Evolutionary conservation across 2,329 filamentous ascomycete species (phyloP).

Genomic region (Eutypa lata): DNA sequence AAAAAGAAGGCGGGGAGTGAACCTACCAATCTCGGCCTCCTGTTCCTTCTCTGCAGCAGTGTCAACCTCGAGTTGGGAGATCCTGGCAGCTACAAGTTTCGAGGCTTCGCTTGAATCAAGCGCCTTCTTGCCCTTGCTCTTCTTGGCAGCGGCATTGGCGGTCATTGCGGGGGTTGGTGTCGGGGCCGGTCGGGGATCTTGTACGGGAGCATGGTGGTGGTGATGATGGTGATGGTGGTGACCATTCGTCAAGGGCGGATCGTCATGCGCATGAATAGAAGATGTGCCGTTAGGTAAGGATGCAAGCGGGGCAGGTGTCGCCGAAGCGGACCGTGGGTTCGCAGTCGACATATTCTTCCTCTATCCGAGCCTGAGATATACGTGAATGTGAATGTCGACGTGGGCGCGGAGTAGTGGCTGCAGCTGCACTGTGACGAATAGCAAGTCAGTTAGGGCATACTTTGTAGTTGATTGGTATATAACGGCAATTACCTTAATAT

Average conservation of each 20-base stretch:
- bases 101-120: constrained; percentile 85
- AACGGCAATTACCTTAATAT: background rate
- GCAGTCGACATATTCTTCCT: constrained; percentile 32
- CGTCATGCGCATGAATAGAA: constrained; percentile 17
- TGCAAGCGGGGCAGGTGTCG: constrained; percentile 27
- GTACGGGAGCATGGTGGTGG: constrained; percentile 35
- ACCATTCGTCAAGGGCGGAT: constrained; percentile 29
- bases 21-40: constrained; percentile 89
- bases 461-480: no score
- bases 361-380: background rate
- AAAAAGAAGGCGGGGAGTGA: constrained; percentile 5
- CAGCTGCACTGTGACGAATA: background rate
- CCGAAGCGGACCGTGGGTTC: constrained; percentile 30
- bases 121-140: constrained; percentile 80
- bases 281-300: constrained; percentile 28
- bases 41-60: constrained; percentile 92
- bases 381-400: background rate
- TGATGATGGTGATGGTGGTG: constrained; percentile 30
- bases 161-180: constrained; percentile 43
- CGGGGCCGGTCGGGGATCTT: constrained; percentile 40
- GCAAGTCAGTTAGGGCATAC: background rate
- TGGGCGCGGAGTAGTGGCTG: background rate
- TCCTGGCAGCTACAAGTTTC: constrained; percentile 87
- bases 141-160: constrained; percentile 60
- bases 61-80: constrained; percentile 92